Evolutionary conservation across 78 protist species (phyloP).

Genomic region (Blattamonas nauphoetae): DNA sequence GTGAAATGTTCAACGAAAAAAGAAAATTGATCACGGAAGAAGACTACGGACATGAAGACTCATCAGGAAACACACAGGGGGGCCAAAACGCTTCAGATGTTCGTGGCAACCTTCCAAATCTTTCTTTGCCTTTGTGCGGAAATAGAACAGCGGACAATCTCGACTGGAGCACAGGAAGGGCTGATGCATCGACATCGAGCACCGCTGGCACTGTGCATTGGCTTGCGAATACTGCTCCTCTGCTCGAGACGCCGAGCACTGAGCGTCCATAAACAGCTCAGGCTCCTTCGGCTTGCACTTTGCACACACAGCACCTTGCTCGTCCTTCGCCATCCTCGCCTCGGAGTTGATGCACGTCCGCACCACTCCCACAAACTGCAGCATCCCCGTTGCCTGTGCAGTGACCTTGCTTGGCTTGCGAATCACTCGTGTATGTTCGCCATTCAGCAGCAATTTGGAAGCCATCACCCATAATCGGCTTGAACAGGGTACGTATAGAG

Average conservation of each 20-base stretch:
- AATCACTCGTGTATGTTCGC: neutral
- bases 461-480: slow-evolving; percentile 62
- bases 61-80: neutral
- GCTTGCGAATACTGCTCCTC: neutral
- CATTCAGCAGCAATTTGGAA: neutral
- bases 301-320: neutral
- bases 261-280: neutral
- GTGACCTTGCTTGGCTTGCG: neutral
- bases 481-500: no score
- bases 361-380: neutral
- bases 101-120: slow-evolving; percentile 62
- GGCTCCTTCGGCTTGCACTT: neutral
- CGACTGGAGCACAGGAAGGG: slow-evolving; percentile 68
- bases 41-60: no score
- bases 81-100: slow-evolving; percentile 59
- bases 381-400: neutral
- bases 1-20: no score
- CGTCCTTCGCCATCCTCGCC: neutral
- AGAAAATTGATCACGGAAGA: no score
- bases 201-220: slow-evolving; percentile 92
- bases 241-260: neutral
- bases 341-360: neutral
- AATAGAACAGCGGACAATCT: slow-evolving; percentile 94
- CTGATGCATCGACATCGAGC: slow-evolving; percentile 64
- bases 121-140: slow-evolving; percentile 83